These are phyloP conservation scores for Xanthoconium separans DNA, from an alignment of 1,284 basidiomycete species.

Conservation along the genomic window DNA sequence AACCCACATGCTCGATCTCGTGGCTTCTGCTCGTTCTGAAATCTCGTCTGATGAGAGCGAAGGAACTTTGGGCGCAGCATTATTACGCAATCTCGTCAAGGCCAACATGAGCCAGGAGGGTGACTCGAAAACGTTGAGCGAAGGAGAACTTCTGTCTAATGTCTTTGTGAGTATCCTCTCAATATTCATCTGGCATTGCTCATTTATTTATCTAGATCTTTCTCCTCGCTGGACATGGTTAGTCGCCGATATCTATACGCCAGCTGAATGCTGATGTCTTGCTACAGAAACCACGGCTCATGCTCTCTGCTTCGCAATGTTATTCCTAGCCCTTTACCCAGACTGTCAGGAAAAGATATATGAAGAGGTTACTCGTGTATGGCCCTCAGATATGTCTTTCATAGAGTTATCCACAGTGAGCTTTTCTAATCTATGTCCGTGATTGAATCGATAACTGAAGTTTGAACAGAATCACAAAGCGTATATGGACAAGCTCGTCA, in stretches of 20 bases:
- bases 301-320: slow-evolving; percentile 40
- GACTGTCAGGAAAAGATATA: slow-evolving; percentile 43
- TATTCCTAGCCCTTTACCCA: slow-evolving; percentile 46
- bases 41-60: slow-evolving; percentile 20
- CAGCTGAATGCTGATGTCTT: slow-evolving; percentile 1
- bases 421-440: background rate
- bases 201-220: slow-evolving; percentile 31
- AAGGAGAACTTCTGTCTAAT: slow-evolving; percentile 45
- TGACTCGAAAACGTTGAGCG: slow-evolving; percentile 35
- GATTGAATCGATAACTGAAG: background rate
- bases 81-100: slow-evolving; percentile 45
- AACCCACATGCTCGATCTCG: slow-evolving; percentile 40
- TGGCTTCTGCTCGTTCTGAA: slow-evolving; percentile 36
- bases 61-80: slow-evolving; percentile 34
- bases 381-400: slow-evolving; percentile 31
- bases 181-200: background rate
- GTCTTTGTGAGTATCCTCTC: slow-evolving; percentile 38
- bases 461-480: slow-evolving; percentile 36
- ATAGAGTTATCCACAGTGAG: slow-evolving; percentile 23
- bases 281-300: slow-evolving; percentile 44
- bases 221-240: slow-evolving; percentile 37
- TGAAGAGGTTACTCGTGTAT: slow-evolving; percentile 37
- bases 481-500: slow-evolving; percentile 35
- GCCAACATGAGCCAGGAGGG: slow-evolving; percentile 42
- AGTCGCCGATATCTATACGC: background rate